A percentile compares a stretch with the other conserved stretches of the same genome.
These are phyloP conservation scores for Botryobasidium botryosum DNA, from an alignment of 768 basidiomycete genomes.

Conservation along the genomic window DNA sequence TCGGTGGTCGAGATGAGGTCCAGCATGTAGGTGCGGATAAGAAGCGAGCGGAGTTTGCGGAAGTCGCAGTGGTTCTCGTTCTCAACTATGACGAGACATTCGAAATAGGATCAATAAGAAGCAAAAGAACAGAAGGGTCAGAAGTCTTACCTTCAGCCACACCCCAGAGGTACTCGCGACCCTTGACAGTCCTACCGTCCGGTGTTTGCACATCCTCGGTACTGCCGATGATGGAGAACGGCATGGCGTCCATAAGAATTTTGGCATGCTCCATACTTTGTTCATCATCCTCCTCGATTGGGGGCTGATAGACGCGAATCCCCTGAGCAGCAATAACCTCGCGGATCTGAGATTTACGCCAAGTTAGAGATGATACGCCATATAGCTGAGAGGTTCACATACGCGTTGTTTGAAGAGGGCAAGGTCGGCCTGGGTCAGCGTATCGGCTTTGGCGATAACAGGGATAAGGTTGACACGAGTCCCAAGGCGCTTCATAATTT, in stretches of 20 bases:
- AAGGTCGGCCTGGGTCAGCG: slow-evolving; percentile 86
- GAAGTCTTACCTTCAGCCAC: slow-evolving; percentile 76
- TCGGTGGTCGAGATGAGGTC: slow-evolving; percentile 94
- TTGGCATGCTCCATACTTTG: slow-evolving; percentile 77
- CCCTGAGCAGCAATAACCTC: slow-evolving; percentile 82
- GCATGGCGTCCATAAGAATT: slow-evolving; percentile 76
- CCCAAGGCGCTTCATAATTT: slow-evolving; percentile 98
- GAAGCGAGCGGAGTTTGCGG: slow-evolving; percentile 85
- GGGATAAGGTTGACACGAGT: slow-evolving; percentile 97
- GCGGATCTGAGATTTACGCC: slow-evolving; percentile 57
- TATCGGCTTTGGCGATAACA: slow-evolving; percentile 94
- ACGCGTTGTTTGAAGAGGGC: slow-evolving; percentile 86
- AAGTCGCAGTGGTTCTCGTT: slow-evolving; percentile 99
- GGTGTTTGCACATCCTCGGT: slow-evolving; percentile 84
- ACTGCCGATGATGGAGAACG: slow-evolving; percentile 96
- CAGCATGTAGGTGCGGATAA: slow-evolving; percentile 97
- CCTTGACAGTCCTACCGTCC: slow-evolving; percentile 89
- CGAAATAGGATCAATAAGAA: neutral
- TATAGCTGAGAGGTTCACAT: slow-evolving; percentile 17
- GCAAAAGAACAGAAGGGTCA: neutral
- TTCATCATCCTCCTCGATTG: slow-evolving; percentile 77
- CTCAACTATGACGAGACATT: slow-evolving; percentile 43
- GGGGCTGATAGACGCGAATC: slow-evolving; percentile 89
- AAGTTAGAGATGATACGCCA: neutral
- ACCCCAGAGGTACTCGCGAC: slow-evolving; percentile 98